These are phyloP conservation scores for Microglena sp. DNA, from an alignment of 139 green algal genomes.

Conservation along the genomic window DNA sequence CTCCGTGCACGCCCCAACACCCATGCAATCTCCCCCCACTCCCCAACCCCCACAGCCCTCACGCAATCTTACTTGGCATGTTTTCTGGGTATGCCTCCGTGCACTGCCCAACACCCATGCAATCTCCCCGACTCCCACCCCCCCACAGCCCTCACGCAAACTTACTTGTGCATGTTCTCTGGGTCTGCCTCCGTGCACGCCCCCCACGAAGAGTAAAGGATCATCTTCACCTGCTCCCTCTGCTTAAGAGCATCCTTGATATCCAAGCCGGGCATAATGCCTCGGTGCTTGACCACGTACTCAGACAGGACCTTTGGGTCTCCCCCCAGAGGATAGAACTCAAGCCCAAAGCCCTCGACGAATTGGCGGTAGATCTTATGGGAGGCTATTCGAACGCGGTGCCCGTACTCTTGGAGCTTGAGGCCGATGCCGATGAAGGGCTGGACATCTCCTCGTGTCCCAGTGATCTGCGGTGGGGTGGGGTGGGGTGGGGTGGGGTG, in stretches of 20 bases:
- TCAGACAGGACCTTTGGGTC: constrained; percentile 49
- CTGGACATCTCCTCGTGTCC: constrained; percentile 69
- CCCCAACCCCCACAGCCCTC: not conserved
- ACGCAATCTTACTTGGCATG: not conserved
- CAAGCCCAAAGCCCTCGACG: constrained; percentile 42
- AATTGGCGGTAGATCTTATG: constrained; percentile 33
- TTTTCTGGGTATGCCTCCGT: not conserved
- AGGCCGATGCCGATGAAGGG: constrained; percentile 62
- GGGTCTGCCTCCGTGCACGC: constrained; percentile 39
- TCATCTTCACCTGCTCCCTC: constrained; percentile 15
- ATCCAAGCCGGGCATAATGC: constrained; percentile 18
- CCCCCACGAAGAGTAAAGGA: constrained; percentile 27
- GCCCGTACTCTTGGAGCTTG: constrained; percentile 37
- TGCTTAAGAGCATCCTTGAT: constrained; percentile 15
- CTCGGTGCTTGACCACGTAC: constrained; percentile 42
- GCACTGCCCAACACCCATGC: constrained; percentile 21
- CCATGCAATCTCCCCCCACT: constrained; percentile 12
- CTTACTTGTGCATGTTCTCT: constrained; percentile 4
- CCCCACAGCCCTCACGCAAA: too few relatives aligned
- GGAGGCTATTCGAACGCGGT: constrained; percentile 44
- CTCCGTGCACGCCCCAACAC: too few relatives aligned
- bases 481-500: too few relatives aligned
- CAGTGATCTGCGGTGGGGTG: constrained; percentile 23
- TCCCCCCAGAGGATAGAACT: constrained; percentile 65
- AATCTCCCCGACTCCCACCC: constrained; percentile 8